Evolutionary conservation across 805 yeast species (phyloP), one percentile per base, ranked within the genome.

Genomic region (Priceomyces melissophilus): DNA sequence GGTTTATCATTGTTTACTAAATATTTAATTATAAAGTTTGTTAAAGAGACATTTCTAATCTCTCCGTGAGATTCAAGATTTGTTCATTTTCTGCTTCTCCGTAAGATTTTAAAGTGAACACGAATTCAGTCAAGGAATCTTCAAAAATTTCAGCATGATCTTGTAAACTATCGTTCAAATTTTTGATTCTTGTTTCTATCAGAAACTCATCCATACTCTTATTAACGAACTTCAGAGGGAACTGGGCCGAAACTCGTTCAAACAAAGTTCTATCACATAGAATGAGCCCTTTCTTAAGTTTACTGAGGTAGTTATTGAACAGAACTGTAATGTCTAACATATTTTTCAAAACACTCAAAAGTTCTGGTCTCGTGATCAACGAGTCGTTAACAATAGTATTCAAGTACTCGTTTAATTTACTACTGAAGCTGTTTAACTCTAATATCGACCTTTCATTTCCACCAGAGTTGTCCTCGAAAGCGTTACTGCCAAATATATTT

Each of bases 341-440:
- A 37, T 60, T 61, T 46, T 73, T 69, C 34, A 78, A 51, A 11
- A 71, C 60, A 35, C 70, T 67, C 33, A 83, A 65, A 38, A 83
- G 58, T 35, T 68, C 70, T 13, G 76, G 71, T 41, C 79, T 78
- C 2, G 90, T 82, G 40, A 86, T 66, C 56, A 86, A 70, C 9
- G 88, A 78, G 48, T 82, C 85, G 46, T 79, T 74, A 47, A 87
- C 58, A 14, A 82, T 70, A 2, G 82, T 76, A 54, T 81, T 84
- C 45, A 87, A 63, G 50, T 76, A 82, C 7, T 73, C 66, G 33
- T 81, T 78, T 41, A 84, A 38, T 27, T 48, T 49, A 26, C 42
- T 42, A 15, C 48, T 47, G 30, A 60, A 44, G 25, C 41, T 32
- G 30, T 46, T 48, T 6, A 56, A 28, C 39, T 53, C 56, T 15